Conservation (phyloP, 2,329 filamentous ascomycete species). For the Tolypocladium cylindrosporum region DNA sequence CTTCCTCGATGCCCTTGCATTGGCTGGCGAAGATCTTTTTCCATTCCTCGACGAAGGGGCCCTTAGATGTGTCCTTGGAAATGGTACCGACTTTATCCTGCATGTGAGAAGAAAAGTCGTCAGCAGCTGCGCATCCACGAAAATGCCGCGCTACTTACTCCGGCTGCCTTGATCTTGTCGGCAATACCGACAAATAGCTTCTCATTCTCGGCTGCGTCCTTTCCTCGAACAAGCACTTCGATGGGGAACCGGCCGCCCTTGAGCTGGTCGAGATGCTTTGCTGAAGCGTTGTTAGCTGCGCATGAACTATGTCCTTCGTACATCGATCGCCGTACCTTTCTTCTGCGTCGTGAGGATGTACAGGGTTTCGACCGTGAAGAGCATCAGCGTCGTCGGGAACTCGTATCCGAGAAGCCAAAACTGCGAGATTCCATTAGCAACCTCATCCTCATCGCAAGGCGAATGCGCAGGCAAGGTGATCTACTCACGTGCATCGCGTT, state of each 20-base stretch:
- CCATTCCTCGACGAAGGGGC: constrained; percentile 95
- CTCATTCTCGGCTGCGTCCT: constrained; percentile 83
- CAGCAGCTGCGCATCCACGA: constrained; percentile 2
- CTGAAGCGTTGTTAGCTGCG: constrained; percentile 37
- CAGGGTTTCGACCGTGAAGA: constrained; percentile 79
- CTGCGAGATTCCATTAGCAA: constrained; percentile 33
- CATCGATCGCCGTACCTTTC: constrained; percentile 57
- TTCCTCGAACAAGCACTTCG: constrained; percentile 84
- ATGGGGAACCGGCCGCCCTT: constrained; percentile 89
- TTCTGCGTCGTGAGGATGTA: constrained; percentile 94
- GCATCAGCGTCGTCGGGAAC: constrained; percentile 89
- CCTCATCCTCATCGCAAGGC: neutral
- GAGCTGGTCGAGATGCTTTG: constrained; percentile 84
- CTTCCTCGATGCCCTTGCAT: constrained; percentile 77
- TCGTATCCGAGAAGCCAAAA: constrained; percentile 99
- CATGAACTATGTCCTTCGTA: neutral
- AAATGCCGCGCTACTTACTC: constrained; percentile 45
- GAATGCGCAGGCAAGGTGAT: neutral
- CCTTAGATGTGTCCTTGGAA: constrained; percentile 72
- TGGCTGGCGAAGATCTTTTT: constrained; percentile 70
- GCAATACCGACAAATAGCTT: constrained; percentile 80
- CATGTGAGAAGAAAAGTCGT: neutral
- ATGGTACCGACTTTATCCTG: constrained; percentile 86
- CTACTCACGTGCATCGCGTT: constrained; percentile 82
- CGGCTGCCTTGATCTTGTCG: constrained; percentile 77